Percentiles rank a stretch among this genome's conserved stretches.
These are phyloP conservation scores for Plasmodium malariae DNA, from an alignment of 169 alveolate genomes.

Conservation along the genomic window DNA sequence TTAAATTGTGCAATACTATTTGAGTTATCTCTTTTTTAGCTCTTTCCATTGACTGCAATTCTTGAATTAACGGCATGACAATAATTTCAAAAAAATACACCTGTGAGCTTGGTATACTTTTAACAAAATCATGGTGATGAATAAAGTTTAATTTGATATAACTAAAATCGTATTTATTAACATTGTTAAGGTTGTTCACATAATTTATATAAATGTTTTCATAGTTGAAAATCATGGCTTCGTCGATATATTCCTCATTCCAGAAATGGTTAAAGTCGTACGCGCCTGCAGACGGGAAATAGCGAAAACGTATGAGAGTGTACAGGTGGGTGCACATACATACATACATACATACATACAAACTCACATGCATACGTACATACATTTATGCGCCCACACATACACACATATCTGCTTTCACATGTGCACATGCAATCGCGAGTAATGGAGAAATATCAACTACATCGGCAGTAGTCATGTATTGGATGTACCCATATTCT, in stretches of 20 bases:
- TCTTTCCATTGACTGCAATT: conserved; percentile 69
- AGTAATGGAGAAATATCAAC: not conserved
- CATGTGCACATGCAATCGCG: not conserved
- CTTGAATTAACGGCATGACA: conserved; percentile 70
- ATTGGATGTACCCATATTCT: conserved; percentile 34
- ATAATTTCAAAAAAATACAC: conserved; percentile 73
- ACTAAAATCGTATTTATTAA: conserved; percentile 55
- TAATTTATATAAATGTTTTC: conserved; percentile 72
- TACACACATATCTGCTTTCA: not conserved
- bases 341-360: not conserved
- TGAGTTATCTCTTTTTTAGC: conserved; percentile 57
- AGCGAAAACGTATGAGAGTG: not conserved
- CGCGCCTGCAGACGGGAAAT: not conserved
- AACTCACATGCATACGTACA: not conserved
- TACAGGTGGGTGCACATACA: not conserved
- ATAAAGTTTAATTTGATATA: conserved; percentile 69
- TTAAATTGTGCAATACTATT: conserved; percentile 60
- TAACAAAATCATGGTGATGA: conserved; percentile 70
- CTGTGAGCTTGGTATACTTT: conserved; percentile 68
- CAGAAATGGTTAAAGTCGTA: conserved; percentile 7
- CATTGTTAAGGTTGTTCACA: conserved; percentile 46
- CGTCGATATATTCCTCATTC: conserved; percentile 41
- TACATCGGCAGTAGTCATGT: not conserved
- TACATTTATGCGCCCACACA: too few species aligned
- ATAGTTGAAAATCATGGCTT: conserved; percentile 57